phyloP scores from a whole-genome alignment of 2,329 filamentous ascomycete genomes.

The Ilyonectria destructans region DNA sequence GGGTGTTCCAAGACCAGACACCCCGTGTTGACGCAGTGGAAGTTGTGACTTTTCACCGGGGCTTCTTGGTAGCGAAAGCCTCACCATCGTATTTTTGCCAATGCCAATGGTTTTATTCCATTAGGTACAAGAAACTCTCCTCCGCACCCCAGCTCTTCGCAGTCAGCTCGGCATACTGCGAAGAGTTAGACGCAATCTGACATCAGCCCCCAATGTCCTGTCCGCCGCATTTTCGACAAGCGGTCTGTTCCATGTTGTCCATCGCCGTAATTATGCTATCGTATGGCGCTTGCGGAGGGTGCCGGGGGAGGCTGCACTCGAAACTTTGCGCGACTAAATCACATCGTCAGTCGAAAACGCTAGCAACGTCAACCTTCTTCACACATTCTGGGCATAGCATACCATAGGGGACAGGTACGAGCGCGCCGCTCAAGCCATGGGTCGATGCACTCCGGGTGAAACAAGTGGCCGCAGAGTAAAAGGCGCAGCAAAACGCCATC shows the following conservation, averaged over 20 bases:
- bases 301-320: neutral
- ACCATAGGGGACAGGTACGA: constrained; percentile 42
- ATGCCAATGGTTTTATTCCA: neutral
- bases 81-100: neutral
- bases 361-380: neutral
- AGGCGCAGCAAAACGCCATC: constrained; percentile 10
- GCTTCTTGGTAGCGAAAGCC: neutral
- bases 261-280: neutral
- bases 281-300: neutral
- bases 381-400: neutral
- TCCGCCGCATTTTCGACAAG: neutral
- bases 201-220: neutral
- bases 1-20: neutral
- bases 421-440: constrained; percentile 38
- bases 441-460: constrained; percentile 42
- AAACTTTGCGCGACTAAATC: constrained; percentile 1
- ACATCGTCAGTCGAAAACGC: neutral
- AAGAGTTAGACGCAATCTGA: neutral
- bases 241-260: neutral
- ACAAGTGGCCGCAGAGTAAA: constrained; percentile 36
- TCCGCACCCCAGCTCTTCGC: neutral
- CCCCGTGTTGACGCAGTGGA: neutral
- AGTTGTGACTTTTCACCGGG: neutral
- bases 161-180: neutral
- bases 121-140: neutral